Percentiles rank a stretch among this genome's conserved stretches.
phyloP scores from a whole-genome alignment of 257 asterid species.

The Marsdenia floribunda region DNA sequence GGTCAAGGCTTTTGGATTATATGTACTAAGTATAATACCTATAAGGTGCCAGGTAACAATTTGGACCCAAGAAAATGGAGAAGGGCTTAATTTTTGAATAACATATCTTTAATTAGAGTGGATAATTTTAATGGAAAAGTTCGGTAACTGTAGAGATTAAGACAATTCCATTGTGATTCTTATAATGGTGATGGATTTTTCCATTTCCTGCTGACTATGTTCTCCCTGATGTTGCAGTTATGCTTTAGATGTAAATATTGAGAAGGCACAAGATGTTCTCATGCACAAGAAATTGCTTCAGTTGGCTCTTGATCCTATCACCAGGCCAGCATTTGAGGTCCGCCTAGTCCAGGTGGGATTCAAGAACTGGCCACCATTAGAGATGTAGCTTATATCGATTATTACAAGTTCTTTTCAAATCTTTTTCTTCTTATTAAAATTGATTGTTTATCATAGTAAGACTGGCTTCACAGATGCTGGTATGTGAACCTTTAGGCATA shows the following conservation, averaged over 20 bases:
- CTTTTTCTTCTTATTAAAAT: not conserved
- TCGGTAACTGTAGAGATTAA: not conserved
- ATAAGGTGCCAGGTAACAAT: not conserved
- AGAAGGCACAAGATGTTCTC: constrained; percentile 80
- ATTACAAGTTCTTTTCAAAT: constrained; percentile 9
- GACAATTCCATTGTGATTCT: constrained; percentile 11
- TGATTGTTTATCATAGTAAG: not conserved
- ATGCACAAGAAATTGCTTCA: constrained; percentile 76
- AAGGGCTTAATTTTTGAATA: not conserved
- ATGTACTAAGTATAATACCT: not conserved
- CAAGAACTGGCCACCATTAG: not conserved
- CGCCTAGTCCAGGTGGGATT: constrained; percentile 73
- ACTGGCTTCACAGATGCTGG: not conserved
- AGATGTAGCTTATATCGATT: constrained; percentile 5
- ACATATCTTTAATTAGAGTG: not conserved
- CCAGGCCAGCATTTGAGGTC: constrained; percentile 77
- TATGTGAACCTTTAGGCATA: no score
- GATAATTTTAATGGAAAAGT: not conserved
- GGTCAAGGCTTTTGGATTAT: not conserved
- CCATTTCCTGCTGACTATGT: not conserved
- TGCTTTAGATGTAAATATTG: constrained; percentile 79
- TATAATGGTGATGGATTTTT: not conserved
- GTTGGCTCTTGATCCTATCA: constrained; percentile 65
- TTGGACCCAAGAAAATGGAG: not conserved
- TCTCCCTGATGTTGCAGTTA: constrained; percentile 41